phyloP scores from a whole-genome alignment of 176 grass and related monocot genomes.

The Tillandsia fasciculata region DNA sequence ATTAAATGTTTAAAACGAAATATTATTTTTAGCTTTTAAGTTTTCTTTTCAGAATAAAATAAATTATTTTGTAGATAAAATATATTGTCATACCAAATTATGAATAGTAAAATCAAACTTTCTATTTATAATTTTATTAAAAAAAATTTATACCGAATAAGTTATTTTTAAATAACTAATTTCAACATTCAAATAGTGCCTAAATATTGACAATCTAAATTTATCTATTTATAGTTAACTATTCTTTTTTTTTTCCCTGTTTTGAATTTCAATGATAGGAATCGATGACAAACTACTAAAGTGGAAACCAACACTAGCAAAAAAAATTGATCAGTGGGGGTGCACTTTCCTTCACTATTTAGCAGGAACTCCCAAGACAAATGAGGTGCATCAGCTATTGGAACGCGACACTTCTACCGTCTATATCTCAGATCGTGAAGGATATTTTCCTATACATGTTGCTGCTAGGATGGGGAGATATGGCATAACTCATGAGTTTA shows the following conservation, averaged over 20 bases:
- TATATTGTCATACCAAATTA: too few relatives aligned
- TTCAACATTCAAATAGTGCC: too few relatives aligned
- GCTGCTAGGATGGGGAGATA: background rate
- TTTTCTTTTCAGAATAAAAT: too few relatives aligned
- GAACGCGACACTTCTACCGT: slow-evolving; percentile 5
- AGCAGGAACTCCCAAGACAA: background rate
- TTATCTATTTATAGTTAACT: too few relatives aligned
- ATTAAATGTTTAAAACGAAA: too few relatives aligned
- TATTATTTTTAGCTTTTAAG: too few relatives aligned
- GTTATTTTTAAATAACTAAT: too few relatives aligned
- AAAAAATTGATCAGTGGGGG: background rate
- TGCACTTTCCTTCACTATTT: slow-evolving; percentile 7
- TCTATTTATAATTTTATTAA: too few relatives aligned
- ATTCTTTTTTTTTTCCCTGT: background rate
- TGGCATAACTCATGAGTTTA: background rate
- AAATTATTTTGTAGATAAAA: too few relatives aligned
- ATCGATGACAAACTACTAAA: background rate
- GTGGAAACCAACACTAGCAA: background rate
- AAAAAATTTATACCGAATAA: too few relatives aligned
- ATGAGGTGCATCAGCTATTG: background rate
- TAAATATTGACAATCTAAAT: background rate
- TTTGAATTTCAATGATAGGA: slow-evolving; percentile 5
- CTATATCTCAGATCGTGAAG: slow-evolving; percentile 2
- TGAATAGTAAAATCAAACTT: too few relatives aligned
- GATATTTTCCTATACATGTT: slow-evolving; percentile 12